Evolutionary conservation across 345 rosid species (phyloP), one percentile per base, ranked within the genome.

Genomic region (Eucalyptus curtisii): DNA sequence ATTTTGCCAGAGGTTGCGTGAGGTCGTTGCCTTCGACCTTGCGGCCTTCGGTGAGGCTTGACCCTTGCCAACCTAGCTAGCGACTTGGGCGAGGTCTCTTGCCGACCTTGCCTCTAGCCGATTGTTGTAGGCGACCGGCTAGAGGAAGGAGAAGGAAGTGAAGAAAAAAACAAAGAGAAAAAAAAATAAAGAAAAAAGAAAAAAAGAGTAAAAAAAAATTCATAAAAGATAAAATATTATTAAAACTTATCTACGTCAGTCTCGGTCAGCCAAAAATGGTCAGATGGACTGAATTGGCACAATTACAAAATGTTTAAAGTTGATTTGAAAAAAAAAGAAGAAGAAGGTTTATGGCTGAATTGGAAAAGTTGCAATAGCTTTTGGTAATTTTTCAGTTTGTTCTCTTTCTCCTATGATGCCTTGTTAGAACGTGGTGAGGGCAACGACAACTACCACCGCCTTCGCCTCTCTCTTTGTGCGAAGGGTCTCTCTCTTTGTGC

Each of bases 221-320:
- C 4, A 52, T 1, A 52, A 52, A 52, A 52, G 2, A 52, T 52
- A 19, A 52, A 7, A 52, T 52, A 52, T 52, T 52, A 20, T 19
- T 52, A 52, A 52, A 52, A 19, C 5, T 52, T 52, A 52, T 52
- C 0, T 0, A 52, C 10, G 25, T 17, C 0, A 1, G 10, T 20
- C 25, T 52, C 2, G 1, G 0, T 52, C 0, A 8, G 2, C 25
- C 57, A 52, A 52, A 52, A 19, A 52, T 52, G 10, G 0, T 3
- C 0, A 0, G 0, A 52, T 52, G 4, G 10, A 52, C 2, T 2
- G 5, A 52, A 19, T 52, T 52, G 0, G 0, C 5, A 7, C 1
- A 52, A 19, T 52, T 52, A 52, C 0, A 52, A 52, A 52, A 52
- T 1, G 0, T 52, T 52, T 52, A 52, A 52, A 2, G 10, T 52